Conservation (phyloP, 1,284 basidiomycete species). For the Pseudozyma flocculosa region DNA sequence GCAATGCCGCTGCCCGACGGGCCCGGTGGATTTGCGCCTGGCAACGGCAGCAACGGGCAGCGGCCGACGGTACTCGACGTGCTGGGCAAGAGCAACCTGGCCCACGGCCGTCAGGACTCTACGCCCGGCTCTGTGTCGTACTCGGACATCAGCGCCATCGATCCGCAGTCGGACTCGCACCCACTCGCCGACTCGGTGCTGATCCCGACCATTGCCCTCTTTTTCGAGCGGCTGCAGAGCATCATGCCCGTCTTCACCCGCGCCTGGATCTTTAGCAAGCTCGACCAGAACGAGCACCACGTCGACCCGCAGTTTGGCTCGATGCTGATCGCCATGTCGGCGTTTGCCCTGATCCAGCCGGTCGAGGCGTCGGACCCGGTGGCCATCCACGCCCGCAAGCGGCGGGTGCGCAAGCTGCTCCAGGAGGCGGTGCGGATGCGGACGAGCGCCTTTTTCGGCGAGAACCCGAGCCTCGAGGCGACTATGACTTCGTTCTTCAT, state of each 20-base stretch:
- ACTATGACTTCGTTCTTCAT: constrained; percentile 46
- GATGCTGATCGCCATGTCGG: constrained; percentile 52
- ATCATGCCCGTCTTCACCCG: constrained; percentile 56
- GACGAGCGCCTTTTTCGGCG: constrained; percentile 37
- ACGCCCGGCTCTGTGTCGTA: constrained; percentile 26
- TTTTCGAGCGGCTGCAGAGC: constrained; percentile 51
- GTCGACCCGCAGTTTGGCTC: constrained; percentile 45
- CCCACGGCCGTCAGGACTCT: constrained; percentile 12
- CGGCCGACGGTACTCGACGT: constrained; percentile 32
- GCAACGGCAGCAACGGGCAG: constrained; percentile 8
- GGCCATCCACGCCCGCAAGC: constrained; percentile 26
- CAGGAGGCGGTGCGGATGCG: constrained; percentile 38
- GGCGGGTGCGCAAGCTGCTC: constrained; percentile 21
- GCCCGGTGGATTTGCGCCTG: not conserved
- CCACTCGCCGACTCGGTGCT: constrained; percentile 44
- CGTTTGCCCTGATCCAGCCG: constrained; percentile 42
- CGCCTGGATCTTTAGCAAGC: constrained; percentile 42
- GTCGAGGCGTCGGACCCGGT: constrained; percentile 37
- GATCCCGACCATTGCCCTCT: constrained; percentile 49
- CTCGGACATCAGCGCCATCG: constrained; percentile 7
- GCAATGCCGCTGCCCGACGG: constrained; percentile 1
- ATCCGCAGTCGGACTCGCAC: constrained; percentile 23
- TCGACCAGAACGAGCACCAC: constrained; percentile 47
- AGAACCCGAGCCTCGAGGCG: constrained; percentile 33
- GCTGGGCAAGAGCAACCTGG: constrained; percentile 24